Evolutionary conservation across 164 flowering plant species (phyloP).

Genomic region (Umbellularia californica): DNA sequence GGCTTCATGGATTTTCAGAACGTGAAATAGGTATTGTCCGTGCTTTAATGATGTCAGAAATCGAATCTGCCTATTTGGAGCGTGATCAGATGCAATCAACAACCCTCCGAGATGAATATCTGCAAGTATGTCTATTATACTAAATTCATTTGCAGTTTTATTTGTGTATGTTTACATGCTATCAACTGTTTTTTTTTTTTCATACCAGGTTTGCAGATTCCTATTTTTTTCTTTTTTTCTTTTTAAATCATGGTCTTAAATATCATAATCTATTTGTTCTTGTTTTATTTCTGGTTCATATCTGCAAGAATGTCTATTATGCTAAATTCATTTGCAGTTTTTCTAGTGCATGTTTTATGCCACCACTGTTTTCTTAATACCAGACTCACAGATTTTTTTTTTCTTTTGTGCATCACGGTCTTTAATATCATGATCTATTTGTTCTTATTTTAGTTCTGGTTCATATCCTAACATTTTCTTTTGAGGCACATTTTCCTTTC

Average conservation of each 20-base stretch:
- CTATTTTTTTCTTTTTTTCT: neutral
- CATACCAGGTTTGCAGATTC: too few species aligned
- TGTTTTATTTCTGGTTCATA: slow-evolving; percentile 22
- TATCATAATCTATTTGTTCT: neutral
- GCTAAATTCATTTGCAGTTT: slow-evolving; percentile 4
- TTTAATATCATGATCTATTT: neutral
- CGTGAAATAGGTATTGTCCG: slow-evolving; percentile 78
- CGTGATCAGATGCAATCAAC: slow-evolving; percentile 94
- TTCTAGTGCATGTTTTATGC: neutral
- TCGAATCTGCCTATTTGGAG: slow-evolving; percentile 94
- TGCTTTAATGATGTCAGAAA: slow-evolving; percentile 79
- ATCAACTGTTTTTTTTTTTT: neutral
- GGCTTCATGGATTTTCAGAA: slow-evolving; percentile 88
- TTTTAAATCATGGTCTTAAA: neutral
- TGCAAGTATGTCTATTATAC: slow-evolving; percentile 49
- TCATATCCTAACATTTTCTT: neutral
- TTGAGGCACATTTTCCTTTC: neutral
- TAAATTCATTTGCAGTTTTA: slow-evolving; percentile 2
- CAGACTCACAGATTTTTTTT: neutral
- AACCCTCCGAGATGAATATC: slow-evolving; percentile 74
- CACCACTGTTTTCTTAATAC: neutral
- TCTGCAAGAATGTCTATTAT: slow-evolving; percentile 49
- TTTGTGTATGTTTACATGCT: neutral
- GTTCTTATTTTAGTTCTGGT: neutral
- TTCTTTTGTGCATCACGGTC: neutral